Evolutionary conservation across 2,329 filamentous ascomycete genomes (phyloP).

Genomic region (Penicillium sp.): DNA sequence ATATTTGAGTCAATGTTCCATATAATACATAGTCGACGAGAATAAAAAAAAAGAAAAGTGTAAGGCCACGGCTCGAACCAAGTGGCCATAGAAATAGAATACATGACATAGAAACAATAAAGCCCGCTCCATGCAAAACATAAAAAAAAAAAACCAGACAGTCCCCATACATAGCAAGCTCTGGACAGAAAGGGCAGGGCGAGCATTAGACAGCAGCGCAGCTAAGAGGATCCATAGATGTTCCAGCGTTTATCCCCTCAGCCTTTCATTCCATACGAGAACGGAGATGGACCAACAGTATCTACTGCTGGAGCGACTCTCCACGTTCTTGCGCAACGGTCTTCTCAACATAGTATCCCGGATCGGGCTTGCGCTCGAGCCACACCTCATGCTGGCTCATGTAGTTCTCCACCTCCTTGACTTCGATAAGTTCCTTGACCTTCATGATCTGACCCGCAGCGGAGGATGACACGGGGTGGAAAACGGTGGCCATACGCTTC

Average conservation of each 20-base stretch:
- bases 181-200: not conserved
- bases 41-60: not conserved
- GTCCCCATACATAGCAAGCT: not conserved
- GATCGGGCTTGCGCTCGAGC: constrained; percentile 69
- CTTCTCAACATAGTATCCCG: constrained; percentile 78
- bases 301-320: constrained; percentile 24
- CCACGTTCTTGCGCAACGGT: constrained; percentile 22
- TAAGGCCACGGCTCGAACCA: not conserved
- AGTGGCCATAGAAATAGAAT: constrained; percentile 12
- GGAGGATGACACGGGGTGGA: constrained; percentile 78
- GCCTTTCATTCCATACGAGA: not conserved
- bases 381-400: constrained; percentile 69
- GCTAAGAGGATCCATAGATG: not conserved
- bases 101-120: constrained; percentile 18
- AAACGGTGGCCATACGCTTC: constrained; percentile 82
- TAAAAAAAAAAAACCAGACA: constrained; percentile 3
- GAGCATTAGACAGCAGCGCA: not conserved
- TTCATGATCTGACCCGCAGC: constrained; percentile 89
- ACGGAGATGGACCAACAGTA: not conserved
- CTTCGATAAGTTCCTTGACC: constrained; percentile 87
- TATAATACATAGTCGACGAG: constrained; percentile 14
- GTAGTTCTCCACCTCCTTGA: constrained; percentile 70
- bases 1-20: constrained; percentile 7
- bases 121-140: constrained; percentile 24
- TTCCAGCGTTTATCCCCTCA: not conserved